Conservation (phyloP, 345 rosid species). For the Jatropha curcas region DNA sequence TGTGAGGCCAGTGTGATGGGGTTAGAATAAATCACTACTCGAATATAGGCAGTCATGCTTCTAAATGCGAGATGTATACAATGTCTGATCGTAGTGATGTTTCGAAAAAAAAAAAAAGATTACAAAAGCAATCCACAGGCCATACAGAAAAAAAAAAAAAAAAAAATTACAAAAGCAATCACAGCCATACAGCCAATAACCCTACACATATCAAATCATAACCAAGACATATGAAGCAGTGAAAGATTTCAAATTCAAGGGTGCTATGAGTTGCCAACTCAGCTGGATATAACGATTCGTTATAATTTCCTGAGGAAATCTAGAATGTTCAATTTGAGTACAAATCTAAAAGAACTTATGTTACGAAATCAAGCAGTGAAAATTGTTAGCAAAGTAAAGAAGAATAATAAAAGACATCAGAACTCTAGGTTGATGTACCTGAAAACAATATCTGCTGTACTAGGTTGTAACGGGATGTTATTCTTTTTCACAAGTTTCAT, state of each 20-base stretch:
- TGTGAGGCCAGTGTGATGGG: too few relatives aligned
- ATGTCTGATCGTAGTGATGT: too few relatives aligned
- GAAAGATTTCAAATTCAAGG: not conserved
- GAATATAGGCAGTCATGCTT: too few relatives aligned
- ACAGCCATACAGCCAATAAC: not conserved
- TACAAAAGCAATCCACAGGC: too few relatives aligned
- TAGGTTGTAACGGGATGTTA: conserved; percentile 61
- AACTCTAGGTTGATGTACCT: conserved; percentile 41
- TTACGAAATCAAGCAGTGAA: conserved; percentile 9
- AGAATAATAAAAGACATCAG: not conserved
- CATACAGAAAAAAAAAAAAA: too few relatives aligned
- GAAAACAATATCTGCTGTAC: conserved; percentile 78
- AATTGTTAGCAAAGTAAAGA: not conserved
- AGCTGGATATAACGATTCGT: too few relatives aligned
- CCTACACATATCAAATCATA: not conserved
- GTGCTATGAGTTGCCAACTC: not conserved
- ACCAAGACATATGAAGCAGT: not conserved
- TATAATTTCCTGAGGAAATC: conserved; percentile 5
- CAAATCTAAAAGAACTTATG: not conserved
- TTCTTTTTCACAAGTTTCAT: conserved; percentile 65
- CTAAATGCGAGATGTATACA: too few relatives aligned
- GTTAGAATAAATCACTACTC: too few relatives aligned
- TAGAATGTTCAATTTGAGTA: not conserved
- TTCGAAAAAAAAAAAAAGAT: too few relatives aligned
- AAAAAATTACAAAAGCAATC: not conserved